Conservation (phyloP, 768 basidiomycete genomes). For the Russula lepida region DNA sequence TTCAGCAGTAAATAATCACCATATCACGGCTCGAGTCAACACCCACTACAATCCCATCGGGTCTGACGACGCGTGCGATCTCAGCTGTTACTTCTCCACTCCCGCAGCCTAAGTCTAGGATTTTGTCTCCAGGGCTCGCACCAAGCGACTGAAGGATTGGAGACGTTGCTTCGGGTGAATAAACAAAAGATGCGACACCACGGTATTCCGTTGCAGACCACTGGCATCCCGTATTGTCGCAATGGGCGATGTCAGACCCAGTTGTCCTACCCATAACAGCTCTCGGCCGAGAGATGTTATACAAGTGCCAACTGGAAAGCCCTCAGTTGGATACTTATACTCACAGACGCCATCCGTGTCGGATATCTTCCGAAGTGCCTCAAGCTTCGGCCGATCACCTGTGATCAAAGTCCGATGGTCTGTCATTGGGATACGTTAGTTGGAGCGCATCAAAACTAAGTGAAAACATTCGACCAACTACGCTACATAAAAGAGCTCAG, state of each 20-base stretch:
- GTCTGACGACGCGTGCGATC: conserved; percentile 45
- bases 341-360: not conserved
- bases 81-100: conserved; percentile 66
- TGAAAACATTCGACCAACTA: too few species aligned
- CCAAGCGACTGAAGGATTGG: conserved; percentile 53
- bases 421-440: too few species aligned
- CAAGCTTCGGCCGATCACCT: conserved; percentile 4
- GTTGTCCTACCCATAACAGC: not conserved
- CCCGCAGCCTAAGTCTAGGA: conserved; percentile 77
- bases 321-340: not conserved
- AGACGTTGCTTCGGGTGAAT: conserved; percentile 44
- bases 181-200: conserved; percentile 62
- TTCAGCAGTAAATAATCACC: conserved; percentile 28
- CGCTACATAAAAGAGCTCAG: too few species aligned
- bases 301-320: not conserved
- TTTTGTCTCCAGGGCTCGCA: conserved; percentile 57
- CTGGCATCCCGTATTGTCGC: conserved; percentile 27
- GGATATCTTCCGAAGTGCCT: not conserved
- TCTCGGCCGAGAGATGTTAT: too few species aligned
- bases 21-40: conserved; percentile 65
- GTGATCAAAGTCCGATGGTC: not conserved
- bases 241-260: not conserved
- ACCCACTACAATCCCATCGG: conserved; percentile 49
- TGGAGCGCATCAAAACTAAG: too few species aligned
- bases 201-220: conserved; percentile 57